These are phyloP conservation scores for Tetracladium marchalianum DNA, from an alignment of 495 filamentous ascomycete genomes.

Conservation along the genomic window DNA sequence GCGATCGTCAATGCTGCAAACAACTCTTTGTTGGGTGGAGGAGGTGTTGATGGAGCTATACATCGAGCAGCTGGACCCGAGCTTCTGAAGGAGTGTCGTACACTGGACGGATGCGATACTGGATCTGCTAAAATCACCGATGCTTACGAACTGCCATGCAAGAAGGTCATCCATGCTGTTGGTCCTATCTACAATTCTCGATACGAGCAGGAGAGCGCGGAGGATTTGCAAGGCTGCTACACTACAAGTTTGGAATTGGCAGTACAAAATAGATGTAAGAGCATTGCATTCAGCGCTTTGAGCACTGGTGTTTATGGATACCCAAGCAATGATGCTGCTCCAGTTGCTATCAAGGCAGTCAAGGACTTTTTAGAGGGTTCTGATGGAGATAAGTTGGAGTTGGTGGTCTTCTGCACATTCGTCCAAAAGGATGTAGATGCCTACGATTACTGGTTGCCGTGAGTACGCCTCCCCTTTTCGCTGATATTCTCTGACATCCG, in stretches of 20 bases:
- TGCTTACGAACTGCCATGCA: slow-evolving; percentile 65
- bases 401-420: slow-evolving; percentile 76
- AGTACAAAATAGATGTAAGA: slow-evolving; percentile 50
- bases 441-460: slow-evolving; percentile 66
- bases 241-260: slow-evolving; percentile 62
- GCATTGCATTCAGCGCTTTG: slow-evolving; percentile 72
- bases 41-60: slow-evolving; percentile 83
- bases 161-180: slow-evolving; percentile 80
- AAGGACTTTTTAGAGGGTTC: slow-evolving; percentile 56
- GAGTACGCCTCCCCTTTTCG: slow-evolving; percentile 25
- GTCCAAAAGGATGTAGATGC: slow-evolving; percentile 63
- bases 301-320: slow-evolving; percentile 91
- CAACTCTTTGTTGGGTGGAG: slow-evolving; percentile 64
- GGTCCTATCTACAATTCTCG: slow-evolving; percentile 64
- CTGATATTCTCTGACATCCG: not conserved
- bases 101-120: slow-evolving; percentile 60
- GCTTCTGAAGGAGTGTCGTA: slow-evolving; percentile 59
- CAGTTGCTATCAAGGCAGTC: slow-evolving; percentile 56
- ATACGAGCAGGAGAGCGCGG: slow-evolving; percentile 20
- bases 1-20: slow-evolving; percentile 95
- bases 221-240: slow-evolving; percentile 62
- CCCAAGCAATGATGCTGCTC: slow-evolving; percentile 61
- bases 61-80: slow-evolving; percentile 68
- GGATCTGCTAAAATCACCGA: slow-evolving; percentile 77
- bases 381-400: slow-evolving; percentile 48